phyloP scores from a whole-genome alignment of 148 eudicot genomes.

The Spergularia marina region DNA sequence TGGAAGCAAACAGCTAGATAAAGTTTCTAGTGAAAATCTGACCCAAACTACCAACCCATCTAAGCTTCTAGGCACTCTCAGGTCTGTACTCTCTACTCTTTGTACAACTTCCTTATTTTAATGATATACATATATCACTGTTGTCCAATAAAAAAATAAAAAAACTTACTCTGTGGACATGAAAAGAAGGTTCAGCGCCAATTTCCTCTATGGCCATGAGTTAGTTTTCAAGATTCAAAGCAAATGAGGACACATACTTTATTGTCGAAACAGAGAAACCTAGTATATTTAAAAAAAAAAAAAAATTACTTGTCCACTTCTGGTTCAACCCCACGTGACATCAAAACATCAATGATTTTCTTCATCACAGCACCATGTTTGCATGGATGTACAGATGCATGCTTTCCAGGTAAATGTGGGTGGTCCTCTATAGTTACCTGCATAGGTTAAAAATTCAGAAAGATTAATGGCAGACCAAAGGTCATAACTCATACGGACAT shows the following conservation, averaged over 20 bases:
- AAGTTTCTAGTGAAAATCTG: background rate
- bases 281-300: background rate
- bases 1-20: background rate
- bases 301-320: slow-evolving; percentile 93
- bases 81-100: no score
- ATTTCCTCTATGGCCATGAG: background rate
- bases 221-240: background rate
- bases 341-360: slow-evolving; percentile 90
- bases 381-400: slow-evolving; percentile 99
- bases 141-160: no score
- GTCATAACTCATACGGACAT: background rate
- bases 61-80: no score
- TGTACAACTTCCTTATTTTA: no score
- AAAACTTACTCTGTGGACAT: background rate
- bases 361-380: slow-evolving; percentile 98
- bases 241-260: background rate
- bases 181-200: background rate
- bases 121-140: no score
- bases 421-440: slow-evolving; percentile 99
- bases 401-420: slow-evolving; percentile 97
- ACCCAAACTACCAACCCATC: no score
- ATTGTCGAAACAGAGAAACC: background rate
- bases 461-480: background rate
- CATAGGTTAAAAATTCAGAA: background rate
- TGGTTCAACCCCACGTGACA: slow-evolving; percentile 96